Conservation (phyloP, 495 filamentous ascomycete species). For the Podospora fimiseda region DNA sequence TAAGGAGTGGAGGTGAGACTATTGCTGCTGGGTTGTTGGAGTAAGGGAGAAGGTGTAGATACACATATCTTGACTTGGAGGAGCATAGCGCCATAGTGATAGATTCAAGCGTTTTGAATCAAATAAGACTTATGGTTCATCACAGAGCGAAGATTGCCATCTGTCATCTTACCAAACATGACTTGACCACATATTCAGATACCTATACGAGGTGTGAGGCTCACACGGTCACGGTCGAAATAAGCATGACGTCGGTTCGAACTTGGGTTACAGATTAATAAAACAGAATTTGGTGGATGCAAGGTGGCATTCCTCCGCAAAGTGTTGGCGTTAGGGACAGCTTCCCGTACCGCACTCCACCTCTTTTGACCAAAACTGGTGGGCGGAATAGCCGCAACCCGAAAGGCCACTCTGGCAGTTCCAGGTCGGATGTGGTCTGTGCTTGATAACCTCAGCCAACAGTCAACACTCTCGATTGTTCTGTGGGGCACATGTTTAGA, state of each 20-base stretch:
- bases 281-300: neutral
- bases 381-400: conserved; percentile 8
- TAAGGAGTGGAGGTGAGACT: conserved; percentile 73
- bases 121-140: no score
- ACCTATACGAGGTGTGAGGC: neutral
- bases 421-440: neutral
- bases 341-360: neutral
- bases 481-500: neutral
- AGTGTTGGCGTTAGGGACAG: no score
- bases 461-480: neutral
- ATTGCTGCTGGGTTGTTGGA: conserved; percentile 83
- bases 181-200: no score
- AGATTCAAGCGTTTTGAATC: no score
- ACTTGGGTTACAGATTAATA: neutral
- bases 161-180: neutral
- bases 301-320: neutral
- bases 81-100: no score
- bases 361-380: conserved; percentile 1
- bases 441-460: no score
- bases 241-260: neutral
- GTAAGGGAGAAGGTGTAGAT: conserved; percentile 37
- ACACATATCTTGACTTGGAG: neutral
- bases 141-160: no score
- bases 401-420: conserved; percentile 32
- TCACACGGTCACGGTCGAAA: neutral